Evolutionary conservation across 495 filamentous ascomycete species (phyloP).

Genomic region (Penicillium desertorum): DNA sequence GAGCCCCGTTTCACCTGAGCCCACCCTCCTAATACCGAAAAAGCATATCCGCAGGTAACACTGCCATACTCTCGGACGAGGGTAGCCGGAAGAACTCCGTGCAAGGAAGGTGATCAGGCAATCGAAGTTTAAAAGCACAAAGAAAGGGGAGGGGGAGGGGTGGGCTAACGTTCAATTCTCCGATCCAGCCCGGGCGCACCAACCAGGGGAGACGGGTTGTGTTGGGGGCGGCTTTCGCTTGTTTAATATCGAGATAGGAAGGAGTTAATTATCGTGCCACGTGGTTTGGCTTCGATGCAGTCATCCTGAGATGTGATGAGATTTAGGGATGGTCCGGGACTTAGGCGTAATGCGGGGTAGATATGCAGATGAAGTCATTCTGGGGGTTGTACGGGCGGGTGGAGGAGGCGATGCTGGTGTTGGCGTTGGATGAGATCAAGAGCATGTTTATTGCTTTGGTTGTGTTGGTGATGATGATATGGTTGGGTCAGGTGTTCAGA

Average conservation of each 20-base stretch:
- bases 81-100: not conserved
- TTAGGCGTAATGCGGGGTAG: slow-evolving; percentile 1
- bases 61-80: not conserved
- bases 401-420: not conserved
- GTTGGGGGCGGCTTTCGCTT: not conserved
- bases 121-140: not conserved
- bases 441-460: not conserved
- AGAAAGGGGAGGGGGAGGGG: not conserved
- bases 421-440: not conserved
- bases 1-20: not conserved
- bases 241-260: not conserved
- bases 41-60: not conserved
- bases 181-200: not conserved
- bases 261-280: not conserved
- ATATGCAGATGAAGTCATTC: slow-evolving; percentile 5
- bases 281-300: not conserved
- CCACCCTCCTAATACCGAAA: not conserved
- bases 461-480: not conserved
- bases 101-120: not conserved
- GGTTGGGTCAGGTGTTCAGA: not conserved
- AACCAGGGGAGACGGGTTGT: not conserved
- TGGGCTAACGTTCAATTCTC: not conserved
- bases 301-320: not conserved
- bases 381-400: not conserved
- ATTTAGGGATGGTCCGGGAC: not conserved